Conservation (phyloP, 2,329 filamentous ascomycete species). For the Tolypocladium inflatum region DNA sequence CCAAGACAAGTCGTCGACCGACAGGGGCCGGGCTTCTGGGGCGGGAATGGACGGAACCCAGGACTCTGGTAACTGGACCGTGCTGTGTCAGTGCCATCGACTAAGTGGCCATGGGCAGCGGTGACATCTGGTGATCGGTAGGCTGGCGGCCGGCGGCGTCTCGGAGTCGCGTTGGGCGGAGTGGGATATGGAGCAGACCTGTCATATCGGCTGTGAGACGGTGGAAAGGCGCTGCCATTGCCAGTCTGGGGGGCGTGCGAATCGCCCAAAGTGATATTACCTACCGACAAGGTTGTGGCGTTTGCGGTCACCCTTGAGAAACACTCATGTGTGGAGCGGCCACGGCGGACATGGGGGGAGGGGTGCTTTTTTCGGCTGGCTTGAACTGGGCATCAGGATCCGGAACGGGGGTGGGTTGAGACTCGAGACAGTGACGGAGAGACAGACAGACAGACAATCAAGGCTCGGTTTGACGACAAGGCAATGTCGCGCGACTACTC, state of each 20-base stretch:
- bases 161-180: conserved; percentile 10
- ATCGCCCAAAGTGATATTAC: neutral
- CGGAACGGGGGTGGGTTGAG: neutral
- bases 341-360: neutral
- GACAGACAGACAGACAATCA: neutral
- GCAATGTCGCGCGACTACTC: neutral
- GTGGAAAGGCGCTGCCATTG: conserved; percentile 12
- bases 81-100: conserved; percentile 6
- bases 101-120: conserved; percentile 6
- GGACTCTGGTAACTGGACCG: conserved; percentile 8
- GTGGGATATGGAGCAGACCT: conserved; percentile 19
- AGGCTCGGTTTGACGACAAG: neutral
- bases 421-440: neutral
- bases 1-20: conserved; percentile 4
- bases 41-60: conserved; percentile 10
- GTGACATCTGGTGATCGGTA: conserved; percentile 15
- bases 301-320: conserved; percentile 4
- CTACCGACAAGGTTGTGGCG: conserved; percentile 2
- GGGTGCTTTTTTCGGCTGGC: neutral
- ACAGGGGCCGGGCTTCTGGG: conserved; percentile 4
- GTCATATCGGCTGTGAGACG: conserved; percentile 25
- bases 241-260: conserved; percentile 2
- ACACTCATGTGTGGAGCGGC: conserved; percentile 1
- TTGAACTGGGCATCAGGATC: neutral
- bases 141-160: conserved; percentile 12